phyloP scores from a whole-genome alignment of 2,329 filamentous ascomycete species.

The Metarhizium anisopliae region DNA sequence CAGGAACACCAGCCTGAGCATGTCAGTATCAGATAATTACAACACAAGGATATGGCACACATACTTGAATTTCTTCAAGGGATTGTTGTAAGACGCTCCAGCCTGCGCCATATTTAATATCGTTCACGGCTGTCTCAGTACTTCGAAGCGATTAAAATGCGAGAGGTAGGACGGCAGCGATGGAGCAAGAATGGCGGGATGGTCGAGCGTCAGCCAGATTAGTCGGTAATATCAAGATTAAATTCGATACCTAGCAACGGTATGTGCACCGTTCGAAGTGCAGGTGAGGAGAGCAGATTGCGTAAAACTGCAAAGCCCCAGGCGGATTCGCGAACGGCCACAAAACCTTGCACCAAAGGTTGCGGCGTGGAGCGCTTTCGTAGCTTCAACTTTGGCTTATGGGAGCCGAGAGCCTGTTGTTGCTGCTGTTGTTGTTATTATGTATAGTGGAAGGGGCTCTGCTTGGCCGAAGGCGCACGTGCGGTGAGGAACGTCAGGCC shows the following conservation, averaged over 20 bases:
- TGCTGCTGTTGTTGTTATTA: neutral
- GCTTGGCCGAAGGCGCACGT: neutral
- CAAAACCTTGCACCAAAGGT: neutral
- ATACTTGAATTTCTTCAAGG: slow-evolving; percentile 99
- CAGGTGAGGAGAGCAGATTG: neutral
- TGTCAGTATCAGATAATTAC: neutral
- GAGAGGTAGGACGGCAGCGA: too few relatives aligned
- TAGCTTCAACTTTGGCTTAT: neutral
- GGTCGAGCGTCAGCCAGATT: neutral
- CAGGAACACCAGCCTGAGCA: slow-evolving; percentile 77
- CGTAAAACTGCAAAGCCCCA: neutral
- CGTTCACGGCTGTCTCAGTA: neutral
- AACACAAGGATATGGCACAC: slow-evolving; percentile 5
- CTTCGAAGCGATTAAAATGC: neutral
- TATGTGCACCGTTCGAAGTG: neutral
- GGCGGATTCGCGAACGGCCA: neutral
- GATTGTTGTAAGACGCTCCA: slow-evolving; percentile 91
- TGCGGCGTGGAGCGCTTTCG: neutral
- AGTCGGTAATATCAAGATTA: neutral
- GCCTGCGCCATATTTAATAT: slow-evolving; percentile 63
- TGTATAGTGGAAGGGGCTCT: neutral
- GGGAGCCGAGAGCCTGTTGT: neutral
- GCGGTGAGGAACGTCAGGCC: neutral
- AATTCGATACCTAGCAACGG: neutral
- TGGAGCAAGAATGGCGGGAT: neutral